Conservation (phyloP, 805 yeast genomes). For the Wickerhamiella lipophila region DNA sequence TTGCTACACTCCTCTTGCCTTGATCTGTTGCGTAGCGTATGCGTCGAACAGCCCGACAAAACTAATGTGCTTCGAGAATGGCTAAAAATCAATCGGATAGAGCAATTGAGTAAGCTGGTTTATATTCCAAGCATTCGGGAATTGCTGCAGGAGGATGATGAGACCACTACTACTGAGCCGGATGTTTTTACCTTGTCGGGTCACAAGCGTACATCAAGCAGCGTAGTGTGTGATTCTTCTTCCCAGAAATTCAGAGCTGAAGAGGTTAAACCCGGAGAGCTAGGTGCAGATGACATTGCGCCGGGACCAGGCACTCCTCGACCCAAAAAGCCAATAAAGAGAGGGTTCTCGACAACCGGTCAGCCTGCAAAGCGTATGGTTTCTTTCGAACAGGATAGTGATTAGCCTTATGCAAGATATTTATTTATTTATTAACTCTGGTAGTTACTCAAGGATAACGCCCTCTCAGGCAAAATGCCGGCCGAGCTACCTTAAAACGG, state of each 20-base stretch:
- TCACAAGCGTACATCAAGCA: not conserved
- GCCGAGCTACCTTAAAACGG: too few relatives aligned
- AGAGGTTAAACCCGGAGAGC: not conserved
- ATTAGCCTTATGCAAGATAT: not conserved
- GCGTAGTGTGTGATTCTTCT: not conserved
- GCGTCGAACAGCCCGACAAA: not conserved
- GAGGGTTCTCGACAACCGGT: not conserved
- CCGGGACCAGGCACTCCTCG: constrained; percentile 11
- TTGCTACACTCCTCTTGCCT: constrained; percentile 64
- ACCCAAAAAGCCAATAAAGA: constrained; percentile 7
- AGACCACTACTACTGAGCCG: not conserved
- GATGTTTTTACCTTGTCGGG: not conserved
- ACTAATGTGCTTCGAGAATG: constrained; percentile 4
- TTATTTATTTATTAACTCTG: constrained; percentile 4
- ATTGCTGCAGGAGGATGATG: not conserved
- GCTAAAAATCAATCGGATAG: not conserved
- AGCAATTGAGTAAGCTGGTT: not conserved
- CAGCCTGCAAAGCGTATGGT: constrained; percentile 6
- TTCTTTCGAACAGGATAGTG: constrained; percentile 7
- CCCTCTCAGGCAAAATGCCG: too few relatives aligned
- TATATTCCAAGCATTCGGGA: not conserved
- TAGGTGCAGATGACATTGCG: not conserved
- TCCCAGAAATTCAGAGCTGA: constrained; percentile 1
- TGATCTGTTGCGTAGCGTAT: constrained; percentile 34
- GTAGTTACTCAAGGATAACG: not conserved